These are phyloP conservation scores for Rhododendron vialii DNA, from an alignment of 148 eudicot genomes.

Conservation along the genomic window DNA sequence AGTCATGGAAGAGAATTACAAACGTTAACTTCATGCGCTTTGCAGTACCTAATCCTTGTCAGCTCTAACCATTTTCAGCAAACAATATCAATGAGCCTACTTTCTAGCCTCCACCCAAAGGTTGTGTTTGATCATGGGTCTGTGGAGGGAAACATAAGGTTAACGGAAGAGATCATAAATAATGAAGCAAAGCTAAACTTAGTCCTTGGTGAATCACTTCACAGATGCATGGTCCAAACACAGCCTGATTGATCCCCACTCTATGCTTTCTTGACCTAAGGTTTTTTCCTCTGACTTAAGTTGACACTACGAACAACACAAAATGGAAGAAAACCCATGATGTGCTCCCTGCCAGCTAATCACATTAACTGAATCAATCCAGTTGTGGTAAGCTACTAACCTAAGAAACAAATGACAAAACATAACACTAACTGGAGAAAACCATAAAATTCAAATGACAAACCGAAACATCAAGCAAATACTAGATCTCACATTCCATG, in stretches of 20 bases:
- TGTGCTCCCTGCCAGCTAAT: not conserved
- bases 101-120: not conserved
- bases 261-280: not conserved
- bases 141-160: not conserved
- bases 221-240: not conserved
- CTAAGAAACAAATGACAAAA: not conserved
- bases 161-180: not conserved
- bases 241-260: not conserved
- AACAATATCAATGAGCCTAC: not conserved
- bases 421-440: not conserved
- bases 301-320: not conserved
- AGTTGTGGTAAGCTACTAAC: not conserved
- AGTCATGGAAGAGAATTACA: not conserved
- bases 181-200: not conserved
- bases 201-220: not conserved
- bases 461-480: not conserved
- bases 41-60: not conserved
- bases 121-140: not conserved
- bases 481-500: not conserved
- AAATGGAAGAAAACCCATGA: not conserved
- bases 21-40: not conserved
- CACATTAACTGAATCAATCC: not conserved
- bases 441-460: not conserved
- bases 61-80: not conserved
- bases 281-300: not conserved